Conservation (phyloP, 805 yeast genomes). For the Kodamaea jinghongensis region DNA sequence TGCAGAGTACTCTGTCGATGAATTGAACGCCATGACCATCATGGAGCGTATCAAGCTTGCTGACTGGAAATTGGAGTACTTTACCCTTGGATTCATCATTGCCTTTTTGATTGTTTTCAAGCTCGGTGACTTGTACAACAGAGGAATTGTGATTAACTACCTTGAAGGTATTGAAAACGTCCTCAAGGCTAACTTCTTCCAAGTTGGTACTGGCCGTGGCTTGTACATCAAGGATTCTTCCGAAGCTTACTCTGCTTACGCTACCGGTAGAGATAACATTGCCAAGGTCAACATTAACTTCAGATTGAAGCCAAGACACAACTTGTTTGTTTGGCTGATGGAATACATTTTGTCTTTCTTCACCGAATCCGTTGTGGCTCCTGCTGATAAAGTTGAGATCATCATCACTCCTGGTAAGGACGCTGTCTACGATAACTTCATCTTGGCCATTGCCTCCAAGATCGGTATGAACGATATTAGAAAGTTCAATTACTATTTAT, state of each 20-base stretch:
- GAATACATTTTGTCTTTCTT: slow-evolving; percentile 62
- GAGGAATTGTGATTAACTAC: slow-evolving; percentile 50
- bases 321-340: slow-evolving; percentile 60
- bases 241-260: slow-evolving; percentile 67
- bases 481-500: slow-evolving; percentile 73
- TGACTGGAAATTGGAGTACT: slow-evolving; percentile 75
- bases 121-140: slow-evolving; percentile 61
- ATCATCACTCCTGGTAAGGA: slow-evolving; percentile 54
- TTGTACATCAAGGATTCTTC: slow-evolving; percentile 59
- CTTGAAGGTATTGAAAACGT: slow-evolving; percentile 49
- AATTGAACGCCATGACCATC: slow-evolving; percentile 57
- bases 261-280: slow-evolving; percentile 84
- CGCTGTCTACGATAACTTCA: slow-evolving; percentile 61
- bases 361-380: slow-evolving; percentile 52
- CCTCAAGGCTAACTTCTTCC: slow-evolving; percentile 67
- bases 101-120: slow-evolving; percentile 50
- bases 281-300: slow-evolving; percentile 59
- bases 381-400: slow-evolving; percentile 59
- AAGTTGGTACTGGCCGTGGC: slow-evolving; percentile 59
- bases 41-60: slow-evolving; percentile 55
- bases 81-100: slow-evolving; percentile 51
- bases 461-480: slow-evolving; percentile 75
- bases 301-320: slow-evolving; percentile 75
- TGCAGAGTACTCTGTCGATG: slow-evolving; percentile 42
- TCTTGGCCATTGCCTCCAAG: slow-evolving; percentile 84